Conservation (phyloP, 345 rosid genomes). For the Isatis tinctoria region DNA sequence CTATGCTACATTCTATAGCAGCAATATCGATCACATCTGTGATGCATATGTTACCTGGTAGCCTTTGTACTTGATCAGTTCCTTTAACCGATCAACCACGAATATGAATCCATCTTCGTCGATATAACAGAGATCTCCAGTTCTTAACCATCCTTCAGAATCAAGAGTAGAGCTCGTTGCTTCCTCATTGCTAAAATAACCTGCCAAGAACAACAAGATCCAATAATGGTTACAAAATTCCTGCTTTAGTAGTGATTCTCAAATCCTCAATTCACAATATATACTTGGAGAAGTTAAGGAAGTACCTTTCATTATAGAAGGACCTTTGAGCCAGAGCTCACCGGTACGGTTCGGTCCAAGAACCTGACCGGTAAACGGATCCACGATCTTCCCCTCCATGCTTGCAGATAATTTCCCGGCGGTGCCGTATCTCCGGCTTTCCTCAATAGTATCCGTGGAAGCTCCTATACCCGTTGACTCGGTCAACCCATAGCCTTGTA, state of each 20-base stretch:
- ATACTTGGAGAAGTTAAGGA: not conserved
- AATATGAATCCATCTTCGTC: constrained; percentile 84
- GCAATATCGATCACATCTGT: not conserved
- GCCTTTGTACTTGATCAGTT: constrained; percentile 90
- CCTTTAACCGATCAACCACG: constrained; percentile 86
- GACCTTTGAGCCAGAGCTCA: constrained; percentile 74
- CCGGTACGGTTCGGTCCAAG: constrained; percentile 59
- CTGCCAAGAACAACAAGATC: constrained; percentile 34
- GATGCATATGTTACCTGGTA: constrained; percentile 55
- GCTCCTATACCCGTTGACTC: constrained; percentile 74
- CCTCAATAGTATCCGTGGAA: constrained; percentile 61
- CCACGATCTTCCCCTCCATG: constrained; percentile 71
- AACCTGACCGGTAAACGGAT: constrained; percentile 49
- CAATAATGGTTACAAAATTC: not conserved
- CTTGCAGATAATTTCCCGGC: constrained; percentile 66
- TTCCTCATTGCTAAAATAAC: constrained; percentile 72
- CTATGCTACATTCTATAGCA: not conserved
- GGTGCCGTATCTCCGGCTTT: constrained; percentile 67
- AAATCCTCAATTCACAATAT: not conserved
- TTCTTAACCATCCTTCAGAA: constrained; percentile 87
- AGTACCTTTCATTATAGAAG: constrained; percentile 38
- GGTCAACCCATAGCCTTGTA: constrained; percentile 83
- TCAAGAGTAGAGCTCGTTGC: constrained; percentile 74
- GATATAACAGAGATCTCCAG: constrained; percentile 90
- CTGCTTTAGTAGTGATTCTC: not conserved